phyloP scores from a whole-genome alignment of 2,329 filamentous ascomycete genomes.

The Colletotrichum cuscutae region DNA sequence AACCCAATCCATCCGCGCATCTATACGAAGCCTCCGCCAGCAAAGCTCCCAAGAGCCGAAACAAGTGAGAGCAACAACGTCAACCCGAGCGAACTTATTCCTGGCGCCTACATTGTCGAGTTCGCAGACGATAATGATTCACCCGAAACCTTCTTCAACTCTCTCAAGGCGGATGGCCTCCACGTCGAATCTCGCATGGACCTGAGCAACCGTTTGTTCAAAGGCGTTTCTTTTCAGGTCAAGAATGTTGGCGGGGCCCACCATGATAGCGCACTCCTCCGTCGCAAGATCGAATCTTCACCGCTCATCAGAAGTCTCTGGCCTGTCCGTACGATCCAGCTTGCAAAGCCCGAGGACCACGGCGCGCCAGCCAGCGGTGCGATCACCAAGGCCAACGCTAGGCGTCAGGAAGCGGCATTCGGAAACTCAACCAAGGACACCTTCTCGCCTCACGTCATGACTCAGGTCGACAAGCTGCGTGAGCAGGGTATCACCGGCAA shows the following conservation, averaged over 20 bases:
- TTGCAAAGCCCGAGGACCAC: slow-evolving; percentile 31
- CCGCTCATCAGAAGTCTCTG: slow-evolving; percentile 42
- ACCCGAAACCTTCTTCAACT: slow-evolving; percentile 28
- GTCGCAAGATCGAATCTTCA: slow-evolving; percentile 36
- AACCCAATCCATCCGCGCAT: slow-evolving; percentile 22
- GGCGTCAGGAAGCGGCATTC: background rate
- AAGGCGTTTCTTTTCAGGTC: slow-evolving; percentile 39
- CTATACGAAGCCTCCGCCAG: background rate
- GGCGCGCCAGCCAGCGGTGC: slow-evolving; percentile 9
- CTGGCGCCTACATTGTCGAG: slow-evolving; percentile 41
- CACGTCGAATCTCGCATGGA: slow-evolving; percentile 37
- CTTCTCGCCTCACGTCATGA: slow-evolving; percentile 38
- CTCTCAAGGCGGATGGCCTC: slow-evolving; percentile 32
- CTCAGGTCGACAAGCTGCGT: slow-evolving; percentile 52
- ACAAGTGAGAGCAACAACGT: background rate
- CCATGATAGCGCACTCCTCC: slow-evolving; percentile 29
- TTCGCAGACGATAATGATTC: slow-evolving; percentile 35
- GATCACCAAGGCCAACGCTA: background rate
- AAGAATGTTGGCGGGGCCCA: slow-evolving; percentile 40
- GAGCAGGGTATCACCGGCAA: slow-evolving; percentile 54
- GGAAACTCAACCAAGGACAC: slow-evolving; percentile 23
- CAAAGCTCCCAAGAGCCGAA: background rate
- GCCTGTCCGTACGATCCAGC: slow-evolving; percentile 40
- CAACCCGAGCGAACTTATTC: slow-evolving; percentile 9
- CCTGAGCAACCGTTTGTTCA: slow-evolving; percentile 40